Conservation (phyloP, 1,139 yeast genomes). For the Saccharomyces hybrid region DNA sequence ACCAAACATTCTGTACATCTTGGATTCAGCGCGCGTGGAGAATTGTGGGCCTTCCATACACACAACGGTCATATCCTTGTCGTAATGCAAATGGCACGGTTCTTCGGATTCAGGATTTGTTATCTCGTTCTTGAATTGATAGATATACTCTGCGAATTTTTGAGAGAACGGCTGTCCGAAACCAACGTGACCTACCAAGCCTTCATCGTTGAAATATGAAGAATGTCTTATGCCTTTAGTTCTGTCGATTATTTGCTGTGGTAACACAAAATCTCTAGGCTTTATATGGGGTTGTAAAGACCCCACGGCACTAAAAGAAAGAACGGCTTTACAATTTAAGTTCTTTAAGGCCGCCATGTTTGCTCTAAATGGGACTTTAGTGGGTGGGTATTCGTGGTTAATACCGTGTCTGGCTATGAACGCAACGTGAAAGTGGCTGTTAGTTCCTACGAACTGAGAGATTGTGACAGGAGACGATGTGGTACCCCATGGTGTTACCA, state of each 20-base stretch:
- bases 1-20: conserved; percentile 80
- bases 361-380: conserved; percentile 89
- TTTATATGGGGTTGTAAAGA: conserved; percentile 81
- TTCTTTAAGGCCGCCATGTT: conserved; percentile 92
- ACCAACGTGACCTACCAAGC: conserved; percentile 94
- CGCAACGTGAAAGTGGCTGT: conserved; percentile 61
- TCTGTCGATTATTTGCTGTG: conserved; percentile 92
- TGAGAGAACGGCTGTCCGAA: conserved; percentile 95
- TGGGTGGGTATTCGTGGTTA: conserved; percentile 81
- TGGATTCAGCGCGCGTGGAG: conserved; percentile 95
- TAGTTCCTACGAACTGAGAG: conserved; percentile 50
- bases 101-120: conserved; percentile 39
- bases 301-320: conserved; percentile 96
- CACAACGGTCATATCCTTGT: conserved; percentile 68
- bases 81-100: conserved; percentile 33
- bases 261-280: conserved; percentile 92
- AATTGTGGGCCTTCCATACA: conserved; percentile 99
- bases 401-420: conserved; percentile 92
- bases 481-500: conserved; percentile 94
- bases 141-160: conserved; percentile 57
- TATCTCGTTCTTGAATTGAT: conserved; percentile 49
- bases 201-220: conserved; percentile 76
- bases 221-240: conserved; percentile 91
- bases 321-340: conserved; percentile 76
- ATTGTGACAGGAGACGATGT: conserved; percentile 94